Evolutionary conservation across 176 grass and related monocot species (phyloP).

Genomic region (Phoenix dactylifera): DNA sequence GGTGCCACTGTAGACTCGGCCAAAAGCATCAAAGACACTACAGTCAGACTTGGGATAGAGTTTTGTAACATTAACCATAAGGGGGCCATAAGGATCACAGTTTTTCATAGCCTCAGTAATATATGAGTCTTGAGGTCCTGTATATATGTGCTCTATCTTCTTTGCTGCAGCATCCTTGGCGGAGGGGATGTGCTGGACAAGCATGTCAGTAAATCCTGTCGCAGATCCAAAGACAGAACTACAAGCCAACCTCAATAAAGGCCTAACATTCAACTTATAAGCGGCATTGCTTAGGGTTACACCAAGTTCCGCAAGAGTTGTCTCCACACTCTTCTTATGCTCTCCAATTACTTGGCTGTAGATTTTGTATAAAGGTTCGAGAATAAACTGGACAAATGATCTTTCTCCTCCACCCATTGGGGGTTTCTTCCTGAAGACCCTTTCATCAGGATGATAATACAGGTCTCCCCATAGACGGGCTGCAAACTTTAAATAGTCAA

Average conservation of each 20-base stretch:
- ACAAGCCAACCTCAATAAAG: conserved; percentile 88
- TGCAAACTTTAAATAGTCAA: conserved; percentile 91
- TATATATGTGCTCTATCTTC: conserved; percentile 87
- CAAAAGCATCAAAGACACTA: conserved; percentile 98
- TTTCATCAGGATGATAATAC: conserved; percentile 78
- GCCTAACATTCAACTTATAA: conserved; percentile 91
- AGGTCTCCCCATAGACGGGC: conserved; percentile 83
- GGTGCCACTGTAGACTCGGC: conserved; percentile 83
- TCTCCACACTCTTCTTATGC: conserved; percentile 66
- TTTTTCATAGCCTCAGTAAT: conserved; percentile 71
- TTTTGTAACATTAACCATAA: conserved; percentile 95
- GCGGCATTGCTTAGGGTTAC: conserved; percentile 83
- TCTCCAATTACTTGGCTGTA: conserved; percentile 96
- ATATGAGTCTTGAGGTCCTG: conserved; percentile 67
- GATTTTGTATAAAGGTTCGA: conserved; percentile 95
- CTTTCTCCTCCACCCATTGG: conserved; percentile 90
- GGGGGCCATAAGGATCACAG: conserved; percentile 68
- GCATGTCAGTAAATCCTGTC: conserved; percentile 91
- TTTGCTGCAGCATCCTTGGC: conserved; percentile 75
- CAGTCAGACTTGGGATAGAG: conserved; percentile 91
- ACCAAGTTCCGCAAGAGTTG: conserved; percentile 70
- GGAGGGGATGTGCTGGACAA: conserved; percentile 85
- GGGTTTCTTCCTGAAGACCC: conserved; percentile 86
- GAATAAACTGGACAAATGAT: conserved; percentile 92
- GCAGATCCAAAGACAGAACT: conserved; percentile 90